Evolutionary conservation across 306 rosid species (phyloP).

Genomic region (Medicago ruthenica): DNA sequence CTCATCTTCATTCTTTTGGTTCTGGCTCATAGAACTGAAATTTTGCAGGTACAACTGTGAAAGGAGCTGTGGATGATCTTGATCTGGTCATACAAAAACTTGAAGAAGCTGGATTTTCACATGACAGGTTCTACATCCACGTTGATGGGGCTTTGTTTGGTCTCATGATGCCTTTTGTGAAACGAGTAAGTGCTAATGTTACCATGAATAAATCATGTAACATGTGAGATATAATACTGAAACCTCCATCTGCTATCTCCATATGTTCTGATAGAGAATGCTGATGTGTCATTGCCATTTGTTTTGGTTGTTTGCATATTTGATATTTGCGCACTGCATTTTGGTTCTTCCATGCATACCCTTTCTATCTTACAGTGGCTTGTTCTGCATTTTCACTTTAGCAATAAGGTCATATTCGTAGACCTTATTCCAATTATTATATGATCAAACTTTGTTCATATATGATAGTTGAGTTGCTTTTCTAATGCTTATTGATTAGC

Average conservation of each 20-base stretch:
- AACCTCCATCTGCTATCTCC: conserved; percentile 21
- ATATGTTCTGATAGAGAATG: conserved; percentile 25
- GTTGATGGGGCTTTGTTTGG: conserved; percentile 70
- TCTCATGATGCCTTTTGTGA: conserved; percentile 74
- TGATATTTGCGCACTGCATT: not conserved
- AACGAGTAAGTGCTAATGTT: conserved; percentile 49
- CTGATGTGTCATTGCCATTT: not conserved
- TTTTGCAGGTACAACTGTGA: conserved; percentile 61
- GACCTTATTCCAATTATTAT: not conserved
- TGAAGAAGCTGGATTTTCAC: conserved; percentile 63
- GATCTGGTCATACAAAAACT: conserved; percentile 60
- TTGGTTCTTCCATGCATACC: conserved; percentile 31
- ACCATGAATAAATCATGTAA: not conserved
- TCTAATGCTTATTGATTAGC: conserved; percentile 27
- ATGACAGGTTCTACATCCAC: conserved; percentile 61
- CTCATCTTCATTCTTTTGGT: conserved; percentile 25
- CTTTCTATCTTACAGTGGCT: conserved; percentile 13
- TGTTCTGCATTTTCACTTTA: conserved; percentile 20
- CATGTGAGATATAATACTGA: conserved; percentile 12
- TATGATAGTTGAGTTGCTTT: conserved; percentile 12
- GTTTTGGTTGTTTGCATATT: conserved; percentile 31
- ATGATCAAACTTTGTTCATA: conserved; percentile 6
- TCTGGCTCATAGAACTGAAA: conserved; percentile 20
- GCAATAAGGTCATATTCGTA: conserved; percentile 6
- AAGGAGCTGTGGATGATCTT: conserved; percentile 73